Base-by-base conservation (phyloP, 768 basidiomycete species). In the Clavulina sp. region DNA sequence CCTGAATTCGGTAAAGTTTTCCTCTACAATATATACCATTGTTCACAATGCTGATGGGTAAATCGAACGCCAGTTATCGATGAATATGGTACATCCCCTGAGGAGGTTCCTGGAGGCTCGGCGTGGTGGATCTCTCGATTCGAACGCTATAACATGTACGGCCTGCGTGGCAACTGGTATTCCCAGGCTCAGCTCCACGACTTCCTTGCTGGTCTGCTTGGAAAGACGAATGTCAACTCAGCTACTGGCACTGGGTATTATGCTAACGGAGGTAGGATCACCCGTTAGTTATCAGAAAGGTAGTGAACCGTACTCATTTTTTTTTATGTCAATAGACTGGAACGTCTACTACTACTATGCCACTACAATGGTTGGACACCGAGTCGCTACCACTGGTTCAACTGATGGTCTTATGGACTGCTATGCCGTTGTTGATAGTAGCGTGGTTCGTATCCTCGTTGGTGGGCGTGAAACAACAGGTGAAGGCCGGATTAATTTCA, bases 91-190 rank as follows among this genome's bases (percentile, higher is more conserved):
- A 29, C 38, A 13, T 53, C 48, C 19, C n/a, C 23, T n/a, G 52
- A 53, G 30, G 47, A 53, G 29, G 49, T 50, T 24, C 32, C 53
- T 29, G 19, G 49, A 18, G 50, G 53, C 4, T 32, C 53, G 6
- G 53, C 53, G 21, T 54, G 53, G 53, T 54, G 53, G 53, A 54
- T 54, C 34, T 38, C 53, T 6, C 53, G 50, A 23, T 29, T 54
- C 5, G 53, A 54, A 33, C 9, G 53, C 38, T 32, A 26, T 4
- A 54, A 54, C 32, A 49, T 49, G 5, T 50, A 50, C 50, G 53
- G 53, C 16, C 32, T 54, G 5, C 30, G 53, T 6, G 53, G 53
- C 4, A 54, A 54, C 30, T 54, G 53, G 53, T 30, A 41, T n/a
- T 18, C 16, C 33, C 49, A 29, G 16, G 41, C 29, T 52, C 53